These are phyloP conservation scores for Phytomonas sp. DNA, from an alignment of 208 protist species.

Conservation along the genomic window DNA sequence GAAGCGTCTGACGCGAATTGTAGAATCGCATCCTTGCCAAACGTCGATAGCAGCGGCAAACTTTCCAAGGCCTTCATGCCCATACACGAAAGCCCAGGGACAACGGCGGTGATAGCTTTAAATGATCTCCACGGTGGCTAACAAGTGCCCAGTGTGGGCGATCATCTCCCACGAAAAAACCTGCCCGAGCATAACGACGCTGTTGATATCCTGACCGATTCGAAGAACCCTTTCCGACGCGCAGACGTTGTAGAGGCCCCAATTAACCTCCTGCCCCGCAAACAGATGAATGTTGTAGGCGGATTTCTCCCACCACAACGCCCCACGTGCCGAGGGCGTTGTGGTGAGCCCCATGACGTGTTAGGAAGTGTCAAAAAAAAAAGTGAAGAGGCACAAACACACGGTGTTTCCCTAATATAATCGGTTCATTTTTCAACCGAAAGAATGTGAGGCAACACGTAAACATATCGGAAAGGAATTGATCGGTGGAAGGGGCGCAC, in stretches of 20 bases:
- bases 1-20: constrained; percentile 67
- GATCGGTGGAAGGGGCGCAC: too few relatives aligned
- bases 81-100: constrained; percentile 36
- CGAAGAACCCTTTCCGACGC: constrained; percentile 55
- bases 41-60: constrained; percentile 53
- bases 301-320: constrained; percentile 77
- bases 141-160: constrained; percentile 64
- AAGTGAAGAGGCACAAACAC: too few relatives aligned
- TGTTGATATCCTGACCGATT: constrained; percentile 73
- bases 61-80: constrained; percentile 69
- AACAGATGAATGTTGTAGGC: constrained; percentile 90
- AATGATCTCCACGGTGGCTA: constrained; percentile 70
- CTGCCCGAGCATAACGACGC: constrained; percentile 55
- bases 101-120: constrained; percentile 41
- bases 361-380: too few relatives aligned
- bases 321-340: constrained; percentile 43
- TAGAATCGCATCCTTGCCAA: constrained; percentile 70
- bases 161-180: constrained; percentile 71
- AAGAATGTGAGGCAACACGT: too few relatives aligned
- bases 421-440: too few relatives aligned
- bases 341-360: constrained; percentile 68
- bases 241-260: constrained; percentile 85
- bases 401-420: too few relatives aligned
- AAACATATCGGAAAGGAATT: too few relatives aligned
- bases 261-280: constrained; percentile 89